A percentile compares a stretch with the other conserved stretches of the same genome.
Evolutionary conservation across 1,284 basidiomycete species (phyloP).

Genomic region (Ganoderma sinense): DNA sequence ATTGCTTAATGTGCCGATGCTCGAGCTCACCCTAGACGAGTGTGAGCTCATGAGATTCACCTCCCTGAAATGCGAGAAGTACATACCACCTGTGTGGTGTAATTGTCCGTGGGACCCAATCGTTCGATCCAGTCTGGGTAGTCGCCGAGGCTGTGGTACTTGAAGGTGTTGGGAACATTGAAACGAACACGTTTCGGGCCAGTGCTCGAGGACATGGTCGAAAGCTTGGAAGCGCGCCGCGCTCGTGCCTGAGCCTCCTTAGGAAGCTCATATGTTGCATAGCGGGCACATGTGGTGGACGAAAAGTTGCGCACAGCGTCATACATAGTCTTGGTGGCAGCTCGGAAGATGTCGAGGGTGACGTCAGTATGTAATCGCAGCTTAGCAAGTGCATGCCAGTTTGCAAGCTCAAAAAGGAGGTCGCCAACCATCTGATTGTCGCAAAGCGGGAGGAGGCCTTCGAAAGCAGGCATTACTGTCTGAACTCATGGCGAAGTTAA

Average conservation of each 20-base stretch:
- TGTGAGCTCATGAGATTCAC: no score
- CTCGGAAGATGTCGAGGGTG: conserved; percentile 32
- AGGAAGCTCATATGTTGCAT: conserved; percentile 36
- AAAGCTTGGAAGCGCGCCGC: neutral
- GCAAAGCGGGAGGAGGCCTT: conserved; percentile 35
- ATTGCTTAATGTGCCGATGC: conserved; percentile 42
- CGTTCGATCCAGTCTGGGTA: conserved; percentile 38
- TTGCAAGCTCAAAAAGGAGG: conserved; percentile 37
- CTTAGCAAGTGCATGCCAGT: conserved; percentile 44
- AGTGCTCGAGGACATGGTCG: neutral
- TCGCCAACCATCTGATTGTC: conserved; percentile 33
- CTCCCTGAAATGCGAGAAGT: no score
- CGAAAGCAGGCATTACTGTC: conserved; percentile 36
- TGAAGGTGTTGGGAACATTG: conserved; percentile 36
- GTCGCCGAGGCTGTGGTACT: conserved; percentile 41
- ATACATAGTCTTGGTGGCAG: conserved; percentile 29
- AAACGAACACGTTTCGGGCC: conserved; percentile 22
- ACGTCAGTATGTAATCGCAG: conserved; percentile 39
- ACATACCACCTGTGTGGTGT: conserved; percentile 17
- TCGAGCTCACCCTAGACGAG: conserved; percentile 42
- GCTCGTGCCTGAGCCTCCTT: conserved; percentile 31
- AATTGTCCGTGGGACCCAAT: conserved; percentile 45
- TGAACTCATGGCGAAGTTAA: no score
- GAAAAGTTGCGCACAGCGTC: conserved; percentile 31
- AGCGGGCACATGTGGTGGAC: conserved; percentile 20